These are phyloP conservation scores for Sugiyamaella sp. DNA, from an alignment of 1,139 yeast genomes.

Conservation along the genomic window DNA sequence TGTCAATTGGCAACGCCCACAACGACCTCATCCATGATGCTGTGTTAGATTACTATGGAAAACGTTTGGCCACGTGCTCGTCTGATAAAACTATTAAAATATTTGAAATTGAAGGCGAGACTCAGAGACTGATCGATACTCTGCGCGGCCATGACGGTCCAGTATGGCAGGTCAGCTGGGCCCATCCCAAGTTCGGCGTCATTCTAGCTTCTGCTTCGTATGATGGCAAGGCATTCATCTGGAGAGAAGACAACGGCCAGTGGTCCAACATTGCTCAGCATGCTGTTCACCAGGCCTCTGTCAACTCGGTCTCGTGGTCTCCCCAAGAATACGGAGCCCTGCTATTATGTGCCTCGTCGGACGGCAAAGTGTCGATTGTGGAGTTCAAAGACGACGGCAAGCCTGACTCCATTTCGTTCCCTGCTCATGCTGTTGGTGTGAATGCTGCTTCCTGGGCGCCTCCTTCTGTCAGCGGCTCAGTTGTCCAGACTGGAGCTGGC, in stretches of 20 bases:
- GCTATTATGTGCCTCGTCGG: conserved; percentile 87
- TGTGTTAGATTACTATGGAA: conserved; percentile 93
- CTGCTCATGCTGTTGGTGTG: conserved; percentile 92
- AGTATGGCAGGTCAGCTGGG: conserved; percentile 99
- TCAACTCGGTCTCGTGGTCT: conserved; percentile 94
- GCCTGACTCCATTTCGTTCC: conserved; percentile 62
- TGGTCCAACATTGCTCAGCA: conserved; percentile 93
- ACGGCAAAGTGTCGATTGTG: conserved; percentile 87
- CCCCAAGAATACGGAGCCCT: conserved; percentile 97
- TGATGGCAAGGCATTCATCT: conserved; percentile 90
- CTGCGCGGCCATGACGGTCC: conserved; percentile 93
- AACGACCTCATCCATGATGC: conserved; percentile 95
- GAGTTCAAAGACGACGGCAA: conserved; percentile 93
- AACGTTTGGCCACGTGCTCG: conserved; percentile 91
- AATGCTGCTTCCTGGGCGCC: conserved; percentile 98
- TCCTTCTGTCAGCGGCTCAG: conserved; percentile 46
- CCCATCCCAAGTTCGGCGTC: conserved; percentile 97
- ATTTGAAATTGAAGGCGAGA: conserved; percentile 87
- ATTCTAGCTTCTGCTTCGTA: conserved; percentile 93
- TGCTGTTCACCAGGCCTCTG: conserved; percentile 88
- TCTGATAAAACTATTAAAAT: conserved; percentile 93
- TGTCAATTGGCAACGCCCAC: conserved; percentile 44
- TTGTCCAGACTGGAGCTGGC: conserved; percentile 34
- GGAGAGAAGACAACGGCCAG: conserved; percentile 91
- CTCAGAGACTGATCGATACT: conserved; percentile 70